phyloP scores from a whole-genome alignment of 2,329 filamentous ascomycete genomes.

The Emergomyces pasteurianus region DNA sequence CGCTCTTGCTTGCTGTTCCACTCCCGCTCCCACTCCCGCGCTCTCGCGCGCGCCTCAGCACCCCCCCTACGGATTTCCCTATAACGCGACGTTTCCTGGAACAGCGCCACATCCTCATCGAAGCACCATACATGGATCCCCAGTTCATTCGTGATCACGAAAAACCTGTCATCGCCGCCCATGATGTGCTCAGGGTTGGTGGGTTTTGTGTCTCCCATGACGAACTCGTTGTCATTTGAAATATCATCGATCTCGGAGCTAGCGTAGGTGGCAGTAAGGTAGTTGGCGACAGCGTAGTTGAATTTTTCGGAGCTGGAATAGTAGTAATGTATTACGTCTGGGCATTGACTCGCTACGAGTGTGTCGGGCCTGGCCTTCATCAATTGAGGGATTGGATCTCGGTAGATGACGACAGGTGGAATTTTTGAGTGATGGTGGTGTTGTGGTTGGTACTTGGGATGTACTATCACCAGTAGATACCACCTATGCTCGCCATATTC shows the following conservation, averaged over 20 bases:
- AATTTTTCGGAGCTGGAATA: background rate
- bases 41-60: background rate
- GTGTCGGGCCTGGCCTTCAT: no score
- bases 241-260: background rate
- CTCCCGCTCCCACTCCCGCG: slow-evolving; percentile 12
- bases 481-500: background rate
- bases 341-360: background rate
- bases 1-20: background rate
- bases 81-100: background rate
- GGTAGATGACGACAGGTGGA: background rate
- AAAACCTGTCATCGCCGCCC: slow-evolving; percentile 12
- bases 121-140: slow-evolving; percentile 17
- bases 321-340: background rate
- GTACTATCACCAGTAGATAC: background rate
- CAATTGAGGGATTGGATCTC: background rate
- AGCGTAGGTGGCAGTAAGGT: background rate
- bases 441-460: background rate
- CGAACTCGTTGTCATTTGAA: background rate
- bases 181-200: background rate
- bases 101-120: slow-evolving; percentile 7
- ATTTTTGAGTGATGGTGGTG: background rate
- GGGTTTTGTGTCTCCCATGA: no score
- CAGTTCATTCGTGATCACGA: slow-evolving; percentile 9
- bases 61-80: background rate
- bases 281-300: background rate